A percentile compares a stretch with the other conserved stretches of the same genome.
Conservation (phyloP, 2,329 filamentous ascomycete genomes). For the Blumeria graminis region DNA sequence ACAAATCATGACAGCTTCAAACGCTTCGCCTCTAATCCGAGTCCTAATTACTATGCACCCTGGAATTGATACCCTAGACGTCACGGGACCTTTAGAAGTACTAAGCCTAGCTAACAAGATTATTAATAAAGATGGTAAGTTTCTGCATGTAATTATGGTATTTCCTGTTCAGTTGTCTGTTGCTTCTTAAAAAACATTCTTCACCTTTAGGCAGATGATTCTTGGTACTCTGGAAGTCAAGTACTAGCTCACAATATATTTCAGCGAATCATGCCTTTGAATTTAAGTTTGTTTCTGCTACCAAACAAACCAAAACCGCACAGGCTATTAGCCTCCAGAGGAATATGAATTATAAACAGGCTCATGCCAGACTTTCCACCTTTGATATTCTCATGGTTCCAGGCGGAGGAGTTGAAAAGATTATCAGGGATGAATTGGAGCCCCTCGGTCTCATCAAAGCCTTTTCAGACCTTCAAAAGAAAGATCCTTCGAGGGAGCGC, state of each 20-base stretch:
- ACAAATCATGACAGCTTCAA: too few species aligned
- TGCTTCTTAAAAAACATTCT: too few species aligned
- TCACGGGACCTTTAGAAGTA: slow-evolving; percentile 32
- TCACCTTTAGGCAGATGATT: too few species aligned
- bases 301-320: slow-evolving; percentile 26
- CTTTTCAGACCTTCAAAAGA: slow-evolving; percentile 58
- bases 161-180: background rate
- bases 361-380: slow-evolving; percentile 30
- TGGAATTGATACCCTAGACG: slow-evolving; percentile 30
- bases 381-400: slow-evolving; percentile 62
- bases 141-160: background rate
- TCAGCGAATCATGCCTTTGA: slow-evolving; percentile 13
- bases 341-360: slow-evolving; percentile 58
- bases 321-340: slow-evolving; percentile 48
- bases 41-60: slow-evolving; percentile 32
- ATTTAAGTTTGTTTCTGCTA: slow-evolving; percentile 17
- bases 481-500: slow-evolving; percentile 55
- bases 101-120: slow-evolving; percentile 28
- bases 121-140: slow-evolving; percentile 24
- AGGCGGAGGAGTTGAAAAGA: slow-evolving; percentile 35
- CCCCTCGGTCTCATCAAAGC: slow-evolving; percentile 49
- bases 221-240: too few species aligned
- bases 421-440: slow-evolving; percentile 43
- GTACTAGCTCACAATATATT: background rate
- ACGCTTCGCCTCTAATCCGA: slow-evolving; percentile 19